These are phyloP conservation scores for Trametes cinnabarina DNA, from an alignment of 768 basidiomycete species.

Conservation along the genomic window DNA sequence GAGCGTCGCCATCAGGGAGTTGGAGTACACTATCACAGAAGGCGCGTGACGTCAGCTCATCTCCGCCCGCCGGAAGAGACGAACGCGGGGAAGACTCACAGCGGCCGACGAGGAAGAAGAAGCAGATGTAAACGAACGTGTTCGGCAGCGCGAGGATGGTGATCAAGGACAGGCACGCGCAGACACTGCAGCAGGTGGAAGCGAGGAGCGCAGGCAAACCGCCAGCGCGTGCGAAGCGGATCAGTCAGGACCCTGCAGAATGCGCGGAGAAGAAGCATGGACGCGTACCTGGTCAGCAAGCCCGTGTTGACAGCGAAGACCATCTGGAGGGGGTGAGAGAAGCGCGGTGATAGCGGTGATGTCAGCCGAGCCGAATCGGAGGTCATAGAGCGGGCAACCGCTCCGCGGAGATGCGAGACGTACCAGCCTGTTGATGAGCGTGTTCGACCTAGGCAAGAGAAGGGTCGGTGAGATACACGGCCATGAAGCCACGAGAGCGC, in stretches of 20 bases:
- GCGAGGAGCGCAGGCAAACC: too few species aligned
- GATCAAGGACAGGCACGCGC: constrained; percentile 43
- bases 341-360: background rate
- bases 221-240: too few species aligned
- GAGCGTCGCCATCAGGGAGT: constrained; percentile 53
- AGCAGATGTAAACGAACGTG: constrained; percentile 55
- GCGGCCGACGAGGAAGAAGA: constrained; percentile 56
- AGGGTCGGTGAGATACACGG: background rate
- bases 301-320: constrained; percentile 43
- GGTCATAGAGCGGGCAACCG: constrained; percentile 21
- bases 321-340: constrained; percentile 28
- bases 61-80: background rate
- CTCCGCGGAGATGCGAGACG: background rate
- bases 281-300: constrained; percentile 34
- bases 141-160: constrained; percentile 46
- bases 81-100: constrained; percentile 31
- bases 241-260: background rate
- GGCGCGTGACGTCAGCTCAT: background rate
- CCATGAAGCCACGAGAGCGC: background rate
- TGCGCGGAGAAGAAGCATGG: background rate
- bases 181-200: constrained; percentile 24
- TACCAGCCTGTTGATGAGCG: constrained; percentile 41
- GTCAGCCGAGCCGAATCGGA: background rate
- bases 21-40: constrained; percentile 45
- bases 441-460: constrained; percentile 36